A percentile compares a stretch with the other conserved stretches of the same genome.
phyloP scores from a whole-genome alignment of 768 basidiomycete species.

The Agaricus subrufescens region DNA sequence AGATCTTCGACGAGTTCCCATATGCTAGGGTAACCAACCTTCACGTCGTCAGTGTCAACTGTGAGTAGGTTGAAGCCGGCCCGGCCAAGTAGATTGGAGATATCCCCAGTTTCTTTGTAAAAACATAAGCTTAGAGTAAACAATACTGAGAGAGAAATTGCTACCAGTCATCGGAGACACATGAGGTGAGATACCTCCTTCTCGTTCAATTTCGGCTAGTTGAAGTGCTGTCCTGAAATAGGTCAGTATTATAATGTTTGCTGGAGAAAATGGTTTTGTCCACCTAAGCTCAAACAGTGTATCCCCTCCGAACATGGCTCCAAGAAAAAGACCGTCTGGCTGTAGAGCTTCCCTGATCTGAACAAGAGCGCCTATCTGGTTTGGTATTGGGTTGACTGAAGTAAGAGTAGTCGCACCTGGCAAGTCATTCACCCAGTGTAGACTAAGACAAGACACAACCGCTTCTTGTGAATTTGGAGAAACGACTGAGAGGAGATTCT shows the following conservation, averaged over 20 bases:
- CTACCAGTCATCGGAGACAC: conserved; percentile 97
- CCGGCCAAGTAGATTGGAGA: conserved; percentile 87
- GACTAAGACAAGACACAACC: conserved; percentile 82
- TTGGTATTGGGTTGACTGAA: not conserved
- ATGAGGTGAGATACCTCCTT: conserved; percentile 95
- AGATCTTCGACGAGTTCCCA: conserved; percentile 95
- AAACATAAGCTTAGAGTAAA: not conserved
- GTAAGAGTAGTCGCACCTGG: conserved; percentile 74
- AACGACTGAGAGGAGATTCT: conserved; percentile 63
- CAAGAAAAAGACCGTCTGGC: conserved; percentile 93
- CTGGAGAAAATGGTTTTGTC: not conserved
- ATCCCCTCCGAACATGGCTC: conserved; percentile 93
- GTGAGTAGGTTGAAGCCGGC: conserved; percentile 94
- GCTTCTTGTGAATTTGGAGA: conserved; percentile 81
- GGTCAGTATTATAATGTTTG: not conserved
- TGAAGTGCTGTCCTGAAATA: conserved; percentile 80
- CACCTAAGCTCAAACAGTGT: conserved; percentile 91
- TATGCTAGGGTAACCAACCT: conserved; percentile 88
- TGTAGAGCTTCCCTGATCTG: conserved; percentile 82
- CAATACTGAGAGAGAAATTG: not conserved
- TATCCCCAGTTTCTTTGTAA: conserved; percentile 76
- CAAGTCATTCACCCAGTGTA: conserved; percentile 98
- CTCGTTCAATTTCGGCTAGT: conserved; percentile 87
- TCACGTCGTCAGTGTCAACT: conserved; percentile 92
- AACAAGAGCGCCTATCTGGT: conserved; percentile 61